Percentiles rank a stretch among this genome's conserved stretches.
Evolutionary conservation across 495 filamentous ascomycete genomes (phyloP).

Genomic region (Talaromyces nanjingensis): DNA sequence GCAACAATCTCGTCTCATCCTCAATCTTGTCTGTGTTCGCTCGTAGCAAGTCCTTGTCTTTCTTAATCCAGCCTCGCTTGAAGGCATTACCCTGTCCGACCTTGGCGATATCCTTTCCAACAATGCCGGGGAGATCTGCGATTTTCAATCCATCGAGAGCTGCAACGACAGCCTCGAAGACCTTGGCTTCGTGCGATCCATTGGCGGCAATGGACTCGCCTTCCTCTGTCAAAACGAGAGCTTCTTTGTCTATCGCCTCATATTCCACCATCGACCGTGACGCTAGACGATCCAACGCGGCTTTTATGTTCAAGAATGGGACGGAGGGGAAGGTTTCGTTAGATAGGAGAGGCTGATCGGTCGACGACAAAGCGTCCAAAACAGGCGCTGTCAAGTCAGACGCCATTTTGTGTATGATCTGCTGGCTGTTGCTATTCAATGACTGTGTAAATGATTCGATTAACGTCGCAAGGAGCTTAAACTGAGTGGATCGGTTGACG

Average conservation of each 20-base stretch:
- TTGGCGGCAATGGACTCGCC: slow-evolving; percentile 69
- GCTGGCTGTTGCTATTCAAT: not conserved
- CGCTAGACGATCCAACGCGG: slow-evolving; percentile 75
- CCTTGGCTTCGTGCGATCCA: slow-evolving; percentile 90
- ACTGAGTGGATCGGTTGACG: not conserved
- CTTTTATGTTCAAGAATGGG: slow-evolving; percentile 69
- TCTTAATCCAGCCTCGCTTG: slow-evolving; percentile 93
- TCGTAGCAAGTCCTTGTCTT: slow-evolving; percentile 63
- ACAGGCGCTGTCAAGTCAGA: slow-evolving; percentile 59
- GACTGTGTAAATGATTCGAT: not conserved
- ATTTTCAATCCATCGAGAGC: slow-evolving; percentile 76
- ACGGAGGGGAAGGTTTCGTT: slow-evolving; percentile 67
- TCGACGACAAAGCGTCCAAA: slow-evolving; percentile 58
- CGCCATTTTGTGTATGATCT: slow-evolving; percentile 33
- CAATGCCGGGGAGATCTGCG: slow-evolving; percentile 65
- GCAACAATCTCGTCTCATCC: slow-evolving; percentile 68
- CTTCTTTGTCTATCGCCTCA: slow-evolving; percentile 72
- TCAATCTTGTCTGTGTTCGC: slow-evolving; percentile 59
- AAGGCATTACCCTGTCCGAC: slow-evolving; percentile 94
- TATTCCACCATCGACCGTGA: slow-evolving; percentile 82
- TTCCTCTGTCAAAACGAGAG: slow-evolving; percentile 70
- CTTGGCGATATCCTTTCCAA: slow-evolving; percentile 78
- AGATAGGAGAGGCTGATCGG: slow-evolving; percentile 60
- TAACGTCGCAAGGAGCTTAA: not conserved
- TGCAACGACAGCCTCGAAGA: slow-evolving; percentile 77